Evolutionary conservation across 2,329 filamentous ascomycete genomes (phyloP).

Genomic region (Sphaceloma murrayae): DNA sequence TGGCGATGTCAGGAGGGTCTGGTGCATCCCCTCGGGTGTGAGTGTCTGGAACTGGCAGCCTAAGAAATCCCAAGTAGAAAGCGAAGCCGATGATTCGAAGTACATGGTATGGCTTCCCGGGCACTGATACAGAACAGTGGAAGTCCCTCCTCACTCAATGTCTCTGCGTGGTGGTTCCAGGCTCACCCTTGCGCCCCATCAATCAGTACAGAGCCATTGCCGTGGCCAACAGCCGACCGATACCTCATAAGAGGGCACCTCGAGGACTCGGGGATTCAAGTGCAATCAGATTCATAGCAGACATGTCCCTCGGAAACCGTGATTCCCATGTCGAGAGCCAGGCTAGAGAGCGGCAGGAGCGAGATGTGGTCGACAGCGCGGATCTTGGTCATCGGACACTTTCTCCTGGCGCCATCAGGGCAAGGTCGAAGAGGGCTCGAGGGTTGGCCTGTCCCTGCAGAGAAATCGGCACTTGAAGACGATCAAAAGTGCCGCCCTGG

Average conservation of each 20-base stretch:
- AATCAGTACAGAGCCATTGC: background rate
- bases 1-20: no score
- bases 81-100: no score
- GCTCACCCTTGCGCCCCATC: background rate
- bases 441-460: background rate
- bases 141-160: no score
- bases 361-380: background rate
- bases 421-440: background rate
- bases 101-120: no score
- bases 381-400: background rate
- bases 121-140: no score
- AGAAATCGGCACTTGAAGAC: no score
- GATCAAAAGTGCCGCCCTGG: no score
- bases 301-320: background rate
- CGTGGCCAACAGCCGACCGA: conserved; percentile 2
- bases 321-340: background rate
- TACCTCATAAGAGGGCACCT: background rate
- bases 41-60: no score
- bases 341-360: background rate
- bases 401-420: no score
- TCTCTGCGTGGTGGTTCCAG: background rate
- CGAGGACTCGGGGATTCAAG: background rate
- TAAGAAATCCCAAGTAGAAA: no score
- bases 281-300: background rate
- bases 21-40: no score